phyloP scores from a whole-genome alignment of 306 rosid genomes.

The Mucuna pruriens region DNA sequence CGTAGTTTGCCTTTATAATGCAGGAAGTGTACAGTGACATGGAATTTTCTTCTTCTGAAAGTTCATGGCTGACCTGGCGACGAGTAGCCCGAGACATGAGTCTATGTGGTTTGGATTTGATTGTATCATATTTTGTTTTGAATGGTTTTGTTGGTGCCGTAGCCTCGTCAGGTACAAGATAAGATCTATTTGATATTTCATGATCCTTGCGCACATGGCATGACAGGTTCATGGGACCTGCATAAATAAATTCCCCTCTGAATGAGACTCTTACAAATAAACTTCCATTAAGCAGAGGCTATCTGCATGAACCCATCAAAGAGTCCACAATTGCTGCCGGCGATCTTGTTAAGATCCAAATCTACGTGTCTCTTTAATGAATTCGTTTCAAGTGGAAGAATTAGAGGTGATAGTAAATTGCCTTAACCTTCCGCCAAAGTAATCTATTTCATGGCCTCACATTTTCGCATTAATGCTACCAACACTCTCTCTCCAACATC shows the following conservation, averaged over 20 bases:
- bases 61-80: background rate
- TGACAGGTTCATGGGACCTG: conserved; percentile 25
- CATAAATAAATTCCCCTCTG: conserved; percentile 33
- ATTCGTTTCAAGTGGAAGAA: conserved; percentile 22
- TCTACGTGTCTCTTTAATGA: background rate
- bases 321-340: conserved; percentile 33
- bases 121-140: background rate
- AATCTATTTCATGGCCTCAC: conserved; percentile 37
- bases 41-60: conserved; percentile 9
- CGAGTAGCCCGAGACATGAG: background rate
- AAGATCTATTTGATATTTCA: conserved; percentile 32
- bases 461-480: conserved; percentile 32
- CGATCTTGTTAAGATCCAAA: conserved; percentile 22
- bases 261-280: conserved; percentile 28
- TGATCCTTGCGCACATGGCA: conserved; percentile 31
- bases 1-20: conserved; percentile 25
- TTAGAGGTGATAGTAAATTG: conserved; percentile 47
- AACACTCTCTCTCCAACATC: conserved; percentile 29
- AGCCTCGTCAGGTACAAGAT: conserved; percentile 27
- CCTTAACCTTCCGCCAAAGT: conserved; percentile 52
- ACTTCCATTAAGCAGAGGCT: conserved; percentile 8
- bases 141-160: background rate
- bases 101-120: conserved; percentile 26
- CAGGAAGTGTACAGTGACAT: background rate
- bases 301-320: background rate